Evolutionary conservation across 768 basidiomycete species (phyloP).

Genomic region (Leccinum aurantiacum): DNA sequence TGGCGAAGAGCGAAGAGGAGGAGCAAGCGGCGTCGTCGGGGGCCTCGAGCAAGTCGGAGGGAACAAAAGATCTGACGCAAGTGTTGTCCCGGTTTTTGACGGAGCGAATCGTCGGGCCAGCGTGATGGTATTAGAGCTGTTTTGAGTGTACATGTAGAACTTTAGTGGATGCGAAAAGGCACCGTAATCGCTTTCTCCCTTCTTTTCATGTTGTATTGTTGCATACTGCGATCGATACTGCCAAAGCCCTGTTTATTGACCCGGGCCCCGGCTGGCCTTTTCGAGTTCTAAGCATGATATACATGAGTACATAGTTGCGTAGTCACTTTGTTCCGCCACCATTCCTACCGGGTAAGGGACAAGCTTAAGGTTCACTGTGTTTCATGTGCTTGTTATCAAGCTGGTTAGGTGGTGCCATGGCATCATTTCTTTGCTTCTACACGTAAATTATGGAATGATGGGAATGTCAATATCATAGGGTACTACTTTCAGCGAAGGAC

Average conservation of each 20-base stretch:
- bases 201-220: background rate
- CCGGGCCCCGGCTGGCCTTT: background rate
- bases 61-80: conserved; percentile 54
- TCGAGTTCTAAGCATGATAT: background rate
- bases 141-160: background rate
- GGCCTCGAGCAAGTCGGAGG: conserved; percentile 35
- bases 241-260: background rate
- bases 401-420: background rate
- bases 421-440: background rate
- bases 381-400: background rate
- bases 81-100: conserved; percentile 65
- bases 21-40: background rate
- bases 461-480: background rate
- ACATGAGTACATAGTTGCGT: background rate
- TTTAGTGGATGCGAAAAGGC: conserved; percentile 16
- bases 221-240: background rate
- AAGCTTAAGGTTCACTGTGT: background rate
- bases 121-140: conserved; percentile 24
- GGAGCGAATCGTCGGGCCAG: conserved; percentile 51
- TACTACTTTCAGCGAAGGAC: background rate
- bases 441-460: background rate
- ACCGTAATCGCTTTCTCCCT: conserved; percentile 12
- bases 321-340: background rate
- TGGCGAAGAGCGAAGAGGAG: conserved; percentile 56
- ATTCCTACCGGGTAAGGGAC: background rate